Conservation (phyloP, 805 yeast species). For the Nakazawaea wickerhamii region DNA sequence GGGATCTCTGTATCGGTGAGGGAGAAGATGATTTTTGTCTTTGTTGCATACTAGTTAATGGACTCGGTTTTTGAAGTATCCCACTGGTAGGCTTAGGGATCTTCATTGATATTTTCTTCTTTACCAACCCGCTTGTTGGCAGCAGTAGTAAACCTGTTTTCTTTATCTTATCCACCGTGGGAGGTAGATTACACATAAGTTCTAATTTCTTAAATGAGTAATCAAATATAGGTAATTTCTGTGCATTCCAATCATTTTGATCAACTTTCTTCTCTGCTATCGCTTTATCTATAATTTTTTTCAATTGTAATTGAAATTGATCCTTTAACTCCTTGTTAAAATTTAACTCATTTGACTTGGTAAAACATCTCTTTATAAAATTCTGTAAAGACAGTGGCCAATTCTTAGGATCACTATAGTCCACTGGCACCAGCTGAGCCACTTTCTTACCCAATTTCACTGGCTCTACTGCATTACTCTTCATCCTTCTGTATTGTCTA, state of each 20-base stretch:
- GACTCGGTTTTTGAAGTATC: constrained; percentile 3
- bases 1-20: neutral
- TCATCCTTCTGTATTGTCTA: constrained; percentile 16
- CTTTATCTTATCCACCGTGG: constrained; percentile 4
- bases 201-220: constrained; percentile 11
- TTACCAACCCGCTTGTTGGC: constrained; percentile 11
- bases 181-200: constrained; percentile 6
- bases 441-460: constrained; percentile 19
- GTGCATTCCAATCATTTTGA: constrained; percentile 49
- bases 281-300: constrained; percentile 43
- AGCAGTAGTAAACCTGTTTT: neutral
- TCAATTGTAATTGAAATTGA: constrained; percentile 45
- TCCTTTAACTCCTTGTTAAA: constrained; percentile 27
- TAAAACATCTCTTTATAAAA: constrained; percentile 46
- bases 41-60: neutral
- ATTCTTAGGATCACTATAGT: constrained; percentile 24
- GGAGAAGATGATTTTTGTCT: neutral
- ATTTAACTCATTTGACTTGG: constrained; percentile 30
- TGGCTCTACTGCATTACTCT: constrained; percentile 14
- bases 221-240: constrained; percentile 43
- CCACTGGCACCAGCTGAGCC: constrained; percentile 1
- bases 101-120: constrained; percentile 12
- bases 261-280: constrained; percentile 36
- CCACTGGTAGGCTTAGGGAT: constrained; percentile 10
- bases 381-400: constrained; percentile 55